Evolutionary conservation across 345 rosid genomes (phyloP), one percentile per base, ranked within the genome.

Genomic region (Eucalyptus curtisii): DNA sequence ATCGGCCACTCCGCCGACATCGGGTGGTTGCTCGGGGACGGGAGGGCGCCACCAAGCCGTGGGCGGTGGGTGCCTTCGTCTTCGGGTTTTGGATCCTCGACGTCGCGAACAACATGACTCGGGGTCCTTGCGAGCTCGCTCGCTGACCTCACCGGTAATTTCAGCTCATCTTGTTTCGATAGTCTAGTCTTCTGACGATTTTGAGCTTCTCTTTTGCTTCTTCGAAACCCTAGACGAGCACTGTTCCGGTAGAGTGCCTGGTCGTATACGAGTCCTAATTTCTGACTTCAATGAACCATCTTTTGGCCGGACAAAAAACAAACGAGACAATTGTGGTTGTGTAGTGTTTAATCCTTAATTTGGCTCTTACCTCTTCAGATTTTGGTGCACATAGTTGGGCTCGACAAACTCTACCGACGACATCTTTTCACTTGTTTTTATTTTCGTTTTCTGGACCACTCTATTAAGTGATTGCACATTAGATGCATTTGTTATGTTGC

Each of bases 71-170:
- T 25, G 95, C 90, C 30, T 97, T 97, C 71, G 93, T 98, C 52
- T 91, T 98, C 42, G 99, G 99, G 87, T 98, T 98, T 90, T 98
- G 99, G 98, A 95, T 96, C 64, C 96, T 98, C 50, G 98, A 98
- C 90, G 93, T 97, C 7, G 99, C 99, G 55, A 98, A 98, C 91
- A 98, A 98, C 66, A 92, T 93, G 95, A 98, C 99, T 91, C 99
- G 96, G 68, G 99, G 99, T 81, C 99, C 98, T 55, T 97, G 99
- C 87, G 99, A 92, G 99, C 99, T 90, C 95, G 66, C 99, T 98
- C 7, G 99, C 97, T 27, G 99, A 97, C 95, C 98, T 98, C 86
- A 97, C 99, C 71, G 99, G 99, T 97, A 92, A 90, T 31, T 55
- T 42, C 31, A 90, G 87, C 87, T 31, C 76, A 42, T 44, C 44